A percentile compares a stretch with the other conserved stretches of the same genome.
These are phyloP conservation scores for Suillus fuscotomentosus DNA, from an alignment of 768 basidiomycete genomes.

Conservation along the genomic window DNA sequence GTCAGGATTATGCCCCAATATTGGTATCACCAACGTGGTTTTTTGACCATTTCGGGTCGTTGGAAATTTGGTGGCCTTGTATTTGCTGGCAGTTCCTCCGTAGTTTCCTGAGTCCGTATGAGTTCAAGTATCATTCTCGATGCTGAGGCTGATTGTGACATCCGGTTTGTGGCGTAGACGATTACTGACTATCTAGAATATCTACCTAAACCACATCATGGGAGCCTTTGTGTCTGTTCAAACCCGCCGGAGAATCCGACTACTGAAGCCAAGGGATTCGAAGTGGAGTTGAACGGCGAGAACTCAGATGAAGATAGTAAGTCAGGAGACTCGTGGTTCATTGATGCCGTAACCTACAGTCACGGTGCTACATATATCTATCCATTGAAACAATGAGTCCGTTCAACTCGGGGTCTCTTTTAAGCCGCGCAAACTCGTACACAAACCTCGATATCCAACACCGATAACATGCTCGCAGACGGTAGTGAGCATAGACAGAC, in stretches of 20 bases:
- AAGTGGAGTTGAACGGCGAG: slow-evolving; percentile 9
- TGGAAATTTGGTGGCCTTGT: slow-evolving; percentile 6
- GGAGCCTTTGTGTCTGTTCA: slow-evolving; percentile 3
- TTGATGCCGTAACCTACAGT: slow-evolving; percentile 11
- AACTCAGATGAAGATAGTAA: slow-evolving; percentile 11
- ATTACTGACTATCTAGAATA: neutral
- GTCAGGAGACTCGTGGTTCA: slow-evolving; percentile 13
- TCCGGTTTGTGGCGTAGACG: neutral
- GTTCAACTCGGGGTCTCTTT: slow-evolving; percentile 15
- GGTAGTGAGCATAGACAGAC: neutral
- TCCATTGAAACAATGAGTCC: slow-evolving; percentile 13
- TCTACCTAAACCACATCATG: neutral
- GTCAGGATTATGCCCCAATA: neutral
- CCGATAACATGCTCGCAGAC: slow-evolving; percentile 24
- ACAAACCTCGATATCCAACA: slow-evolving; percentile 22
- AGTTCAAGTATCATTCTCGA: neutral
- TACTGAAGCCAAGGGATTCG: slow-evolving; percentile 3
- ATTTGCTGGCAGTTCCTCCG: slow-evolving; percentile 5
- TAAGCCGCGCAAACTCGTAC: slow-evolving; percentile 9
- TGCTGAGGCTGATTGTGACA: neutral
- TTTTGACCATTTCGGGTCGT: slow-evolving; percentile 3
- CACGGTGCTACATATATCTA: slow-evolving; percentile 11
- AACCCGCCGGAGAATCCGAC: slow-evolving; percentile 4
- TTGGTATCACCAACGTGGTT: slow-evolving; percentile 2
- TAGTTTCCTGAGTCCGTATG: slow-evolving; percentile 1